phyloP scores from a whole-genome alignment of 2,329 filamentous ascomycete genomes.

The Alternaria dauci region DNA sequence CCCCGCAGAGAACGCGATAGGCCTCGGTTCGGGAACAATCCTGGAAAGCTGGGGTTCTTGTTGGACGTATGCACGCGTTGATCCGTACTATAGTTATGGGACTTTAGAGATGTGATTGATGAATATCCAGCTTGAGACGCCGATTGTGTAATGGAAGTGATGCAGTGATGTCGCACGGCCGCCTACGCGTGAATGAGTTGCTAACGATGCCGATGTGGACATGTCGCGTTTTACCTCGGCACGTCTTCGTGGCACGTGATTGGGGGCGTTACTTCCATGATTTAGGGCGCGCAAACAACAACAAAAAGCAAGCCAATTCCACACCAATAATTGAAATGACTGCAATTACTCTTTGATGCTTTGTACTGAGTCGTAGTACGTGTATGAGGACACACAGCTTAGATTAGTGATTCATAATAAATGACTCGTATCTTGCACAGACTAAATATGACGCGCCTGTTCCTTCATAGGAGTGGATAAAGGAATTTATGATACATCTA shows the following conservation, averaged over 20 bases:
- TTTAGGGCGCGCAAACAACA: background rate
- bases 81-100: background rate
- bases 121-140: background rate
- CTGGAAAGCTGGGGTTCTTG: conserved; percentile 8
- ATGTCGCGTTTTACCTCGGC: conserved; percentile 23
- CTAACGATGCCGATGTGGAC: background rate
- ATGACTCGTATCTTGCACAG: background rate
- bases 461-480: background rate
- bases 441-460: background rate
- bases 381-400: background rate
- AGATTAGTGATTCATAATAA: background rate
- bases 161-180: background rate
- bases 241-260: conserved; percentile 16
- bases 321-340: background rate
- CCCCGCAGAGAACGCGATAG: conserved; percentile 17
- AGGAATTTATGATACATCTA: conserved; percentile 1
- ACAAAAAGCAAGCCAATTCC: background rate
- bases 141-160: background rate
- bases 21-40: conserved; percentile 25
- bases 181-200: background rate
- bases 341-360: background rate
- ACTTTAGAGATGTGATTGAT: background rate
- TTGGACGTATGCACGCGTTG: background rate
- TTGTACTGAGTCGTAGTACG: background rate
- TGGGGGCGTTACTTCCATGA: background rate